phyloP scores from a whole-genome alignment of 1,284 basidiomycete genomes.

The Cystobasidiaceae sp. region DNA sequence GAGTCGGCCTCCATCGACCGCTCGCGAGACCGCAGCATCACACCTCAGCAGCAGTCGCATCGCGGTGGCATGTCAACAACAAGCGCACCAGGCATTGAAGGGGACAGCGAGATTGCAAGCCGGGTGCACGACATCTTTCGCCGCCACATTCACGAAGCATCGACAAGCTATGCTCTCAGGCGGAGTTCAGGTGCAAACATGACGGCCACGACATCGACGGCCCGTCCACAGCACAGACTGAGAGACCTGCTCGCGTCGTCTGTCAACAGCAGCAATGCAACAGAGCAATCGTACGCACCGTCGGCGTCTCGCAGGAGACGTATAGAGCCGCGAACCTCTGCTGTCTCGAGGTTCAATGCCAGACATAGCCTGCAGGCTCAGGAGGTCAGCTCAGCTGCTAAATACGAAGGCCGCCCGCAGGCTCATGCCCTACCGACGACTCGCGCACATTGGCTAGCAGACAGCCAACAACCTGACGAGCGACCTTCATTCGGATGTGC shows the following conservation, averaged over 20 bases:
- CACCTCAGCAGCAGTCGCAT: background rate
- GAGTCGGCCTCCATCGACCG: no score
- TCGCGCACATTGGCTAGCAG: background rate
- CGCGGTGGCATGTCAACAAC: background rate
- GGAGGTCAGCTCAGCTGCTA: background rate
- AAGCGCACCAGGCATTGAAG: background rate
- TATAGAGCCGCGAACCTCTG: background rate
- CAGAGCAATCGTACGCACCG: background rate
- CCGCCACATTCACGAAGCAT: background rate
- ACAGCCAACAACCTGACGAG: background rate
- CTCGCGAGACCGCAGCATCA: background rate
- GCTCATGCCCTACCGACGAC: background rate
- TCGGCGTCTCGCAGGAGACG: background rate
- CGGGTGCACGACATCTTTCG: slow-evolving; percentile 5
- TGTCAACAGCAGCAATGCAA: background rate
- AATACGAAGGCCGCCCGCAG: no score
- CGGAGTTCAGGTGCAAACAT: background rate
- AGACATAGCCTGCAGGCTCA: background rate
- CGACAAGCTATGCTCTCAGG: background rate
- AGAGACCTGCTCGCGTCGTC: background rate
- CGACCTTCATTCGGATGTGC: background rate
- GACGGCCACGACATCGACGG: no score
- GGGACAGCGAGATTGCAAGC: background rate
- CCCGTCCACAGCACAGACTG: background rate
- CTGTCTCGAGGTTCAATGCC: background rate